phyloP scores from a whole-genome alignment of 148 eudicot genomes.

The Persicaria maculosa region DNA sequence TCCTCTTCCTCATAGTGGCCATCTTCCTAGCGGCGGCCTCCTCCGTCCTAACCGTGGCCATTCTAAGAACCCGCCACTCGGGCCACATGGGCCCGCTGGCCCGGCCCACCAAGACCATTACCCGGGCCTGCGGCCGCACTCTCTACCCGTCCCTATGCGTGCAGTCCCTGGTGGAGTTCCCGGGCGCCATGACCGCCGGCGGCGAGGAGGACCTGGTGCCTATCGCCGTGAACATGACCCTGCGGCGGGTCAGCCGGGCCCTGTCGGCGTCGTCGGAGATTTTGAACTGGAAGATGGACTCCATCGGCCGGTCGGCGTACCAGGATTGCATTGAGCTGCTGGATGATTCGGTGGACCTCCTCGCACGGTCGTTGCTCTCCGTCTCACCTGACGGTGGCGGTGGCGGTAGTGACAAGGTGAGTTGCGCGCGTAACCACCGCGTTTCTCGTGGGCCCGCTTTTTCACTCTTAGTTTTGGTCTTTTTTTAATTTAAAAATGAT shows the following conservation, averaged over 20 bases:
- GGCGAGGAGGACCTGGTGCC: not conserved
- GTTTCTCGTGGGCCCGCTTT: not conserved
- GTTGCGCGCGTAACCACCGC: not conserved
- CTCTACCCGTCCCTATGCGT: not conserved
- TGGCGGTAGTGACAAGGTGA: not conserved
- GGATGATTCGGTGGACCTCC: constrained; percentile 8
- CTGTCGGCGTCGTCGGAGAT: not conserved
- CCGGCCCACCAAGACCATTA: constrained; percentile 4
- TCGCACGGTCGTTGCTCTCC: not conserved
- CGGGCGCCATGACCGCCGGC: not conserved
- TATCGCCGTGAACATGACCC: not conserved
- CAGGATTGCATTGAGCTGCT: constrained; percentile 7
- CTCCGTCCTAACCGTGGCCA: not conserved
- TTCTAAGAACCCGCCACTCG: not conserved
- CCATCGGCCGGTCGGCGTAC: constrained; percentile 2
- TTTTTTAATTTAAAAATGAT: too few species aligned
- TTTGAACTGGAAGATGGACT: not conserved
- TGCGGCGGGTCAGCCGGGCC: not conserved
- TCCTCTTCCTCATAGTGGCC: not conserved
- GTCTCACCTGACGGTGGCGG: not conserved
- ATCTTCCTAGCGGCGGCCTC: not conserved
- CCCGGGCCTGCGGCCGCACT: constrained; percentile 5
- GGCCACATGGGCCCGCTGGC: not conserved
- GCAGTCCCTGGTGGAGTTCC: not conserved
- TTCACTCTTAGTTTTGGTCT: too few species aligned